phyloP scores from a whole-genome alignment of 106 monocot genomes.

The Agapanthus africanus region DNA sequence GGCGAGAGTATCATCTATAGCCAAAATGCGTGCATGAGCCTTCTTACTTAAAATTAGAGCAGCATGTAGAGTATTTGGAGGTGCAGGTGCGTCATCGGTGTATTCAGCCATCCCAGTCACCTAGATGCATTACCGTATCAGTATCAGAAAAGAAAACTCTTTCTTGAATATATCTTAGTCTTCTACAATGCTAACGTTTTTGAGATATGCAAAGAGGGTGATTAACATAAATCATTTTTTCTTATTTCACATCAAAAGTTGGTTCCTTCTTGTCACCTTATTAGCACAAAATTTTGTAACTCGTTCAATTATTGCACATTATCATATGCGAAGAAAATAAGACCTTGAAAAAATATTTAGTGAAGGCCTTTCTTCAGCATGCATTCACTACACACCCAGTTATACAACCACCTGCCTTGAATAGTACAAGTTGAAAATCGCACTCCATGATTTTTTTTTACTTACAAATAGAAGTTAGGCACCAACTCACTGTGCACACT shows the following conservation, averaged over 20 bases:
- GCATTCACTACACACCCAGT: background rate
- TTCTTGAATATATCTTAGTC: too few relatives aligned
- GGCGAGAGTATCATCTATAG: slow-evolving; percentile 74
- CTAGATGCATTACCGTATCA: slow-evolving; percentile 43
- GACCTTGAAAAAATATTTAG: background rate
- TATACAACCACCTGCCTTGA: background rate
- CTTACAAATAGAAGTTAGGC: background rate
- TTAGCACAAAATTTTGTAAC: background rate
- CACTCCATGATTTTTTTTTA: too few relatives aligned
- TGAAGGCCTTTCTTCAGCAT: background rate
- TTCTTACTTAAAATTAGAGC: slow-evolving; percentile 78
- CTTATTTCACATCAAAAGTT: background rate
- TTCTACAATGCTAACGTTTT: too few relatives aligned
- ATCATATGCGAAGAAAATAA: background rate
- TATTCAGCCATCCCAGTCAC: slow-evolving; percentile 94
- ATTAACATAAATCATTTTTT: too few relatives aligned
- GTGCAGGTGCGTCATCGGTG: slow-evolving; percentile 63
- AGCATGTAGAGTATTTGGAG: slow-evolving; percentile 78
- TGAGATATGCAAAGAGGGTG: too few relatives aligned
- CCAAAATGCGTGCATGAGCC: slow-evolving; percentile 85
- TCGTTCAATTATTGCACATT: background rate
- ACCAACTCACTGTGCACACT: background rate
- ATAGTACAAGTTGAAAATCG: background rate
- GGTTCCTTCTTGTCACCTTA: background rate
- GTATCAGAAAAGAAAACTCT: too few relatives aligned